A percentile compares a stretch with the other conserved stretches of the same genome.
phyloP scores from a whole-genome alignment of 257 asterid species.

The Solanum clarkiae region DNA sequence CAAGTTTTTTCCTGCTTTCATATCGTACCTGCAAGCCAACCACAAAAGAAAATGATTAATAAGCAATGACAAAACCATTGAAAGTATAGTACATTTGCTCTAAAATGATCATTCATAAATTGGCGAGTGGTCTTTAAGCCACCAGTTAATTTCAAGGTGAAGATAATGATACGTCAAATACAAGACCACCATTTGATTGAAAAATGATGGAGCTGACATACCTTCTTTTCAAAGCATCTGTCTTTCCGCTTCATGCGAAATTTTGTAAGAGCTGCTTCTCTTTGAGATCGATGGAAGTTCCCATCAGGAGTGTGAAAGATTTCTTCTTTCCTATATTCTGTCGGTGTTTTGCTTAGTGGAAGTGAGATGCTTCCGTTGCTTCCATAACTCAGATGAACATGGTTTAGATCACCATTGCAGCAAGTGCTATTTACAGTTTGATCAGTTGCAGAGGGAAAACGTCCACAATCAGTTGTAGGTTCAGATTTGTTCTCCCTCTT shows the following conservation, averaged over 20 bases:
- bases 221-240: constrained; percentile 97
- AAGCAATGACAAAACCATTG: not conserved
- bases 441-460: constrained; percentile 39
- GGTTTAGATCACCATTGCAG: constrained; percentile 29
- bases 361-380: constrained; percentile 17
- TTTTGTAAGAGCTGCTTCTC: constrained; percentile 89
- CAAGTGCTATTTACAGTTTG: constrained; percentile 49
- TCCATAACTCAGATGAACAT: constrained; percentile 18
- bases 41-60: not conserved
- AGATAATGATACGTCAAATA: not conserved
- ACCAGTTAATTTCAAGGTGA: not conserved
- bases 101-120: not conserved
- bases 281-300: constrained; percentile 41
- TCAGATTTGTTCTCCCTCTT: constrained; percentile 26
- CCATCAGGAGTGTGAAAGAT: constrained; percentile 26
- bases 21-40: constrained; percentile 51
- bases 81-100: not conserved
- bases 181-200: not conserved
- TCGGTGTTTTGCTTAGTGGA: constrained; percentile 8
- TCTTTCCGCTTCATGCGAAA: constrained; percentile 85
- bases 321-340: constrained; percentile 47
- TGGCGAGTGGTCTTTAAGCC: not conserved
- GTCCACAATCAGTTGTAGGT: constrained; percentile 25
- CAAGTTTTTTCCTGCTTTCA: constrained; percentile 80
- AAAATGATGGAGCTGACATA: not conserved